These are phyloP conservation scores for Fusarium denticulatum DNA, from an alignment of 2,329 filamentous ascomycete species.

Conservation along the genomic window DNA sequence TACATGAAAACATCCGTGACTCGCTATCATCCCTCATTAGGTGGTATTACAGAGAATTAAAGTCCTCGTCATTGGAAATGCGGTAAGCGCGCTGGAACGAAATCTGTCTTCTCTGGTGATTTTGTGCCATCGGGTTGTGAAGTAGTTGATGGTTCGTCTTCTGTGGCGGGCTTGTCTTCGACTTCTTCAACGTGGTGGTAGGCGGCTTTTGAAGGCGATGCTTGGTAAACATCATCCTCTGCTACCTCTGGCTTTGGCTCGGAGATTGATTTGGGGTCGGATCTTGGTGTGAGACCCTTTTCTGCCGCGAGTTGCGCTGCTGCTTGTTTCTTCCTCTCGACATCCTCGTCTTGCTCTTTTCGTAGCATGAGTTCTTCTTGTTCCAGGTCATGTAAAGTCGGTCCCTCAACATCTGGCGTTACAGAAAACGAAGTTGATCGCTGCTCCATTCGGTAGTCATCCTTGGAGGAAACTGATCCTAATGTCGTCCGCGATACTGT, in stretches of 20 bases:
- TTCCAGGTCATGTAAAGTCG: slow-evolving; percentile 62
- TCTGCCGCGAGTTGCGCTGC: slow-evolving; percentile 62
- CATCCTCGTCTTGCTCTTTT: slow-evolving; percentile 62
- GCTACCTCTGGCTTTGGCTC: slow-evolving; percentile 45
- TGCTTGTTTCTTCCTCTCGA: slow-evolving; percentile 63
- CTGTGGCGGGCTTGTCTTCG: neutral
- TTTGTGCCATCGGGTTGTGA: slow-evolving; percentile 9
- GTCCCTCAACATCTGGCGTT: slow-evolving; percentile 52
- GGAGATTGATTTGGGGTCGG: slow-evolving; percentile 5
- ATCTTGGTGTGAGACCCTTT: slow-evolving; percentile 54
- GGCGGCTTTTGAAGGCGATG: slow-evolving; percentile 13
- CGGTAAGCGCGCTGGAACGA: slow-evolving; percentile 69
- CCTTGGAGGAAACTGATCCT: slow-evolving; percentile 53
- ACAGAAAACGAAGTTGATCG: slow-evolving; percentile 44
- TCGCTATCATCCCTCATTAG: slow-evolving; percentile 19
- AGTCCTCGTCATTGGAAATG: slow-evolving; percentile 57
- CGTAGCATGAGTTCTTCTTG: slow-evolving; percentile 63
- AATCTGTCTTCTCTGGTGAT: slow-evolving; percentile 46
- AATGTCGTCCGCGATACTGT: slow-evolving; percentile 69
- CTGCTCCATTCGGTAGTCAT: slow-evolving; percentile 44
- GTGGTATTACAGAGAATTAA: slow-evolving; percentile 25
- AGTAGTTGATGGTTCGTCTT: slow-evolving; percentile 33
- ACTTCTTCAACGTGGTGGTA: slow-evolving; percentile 22
- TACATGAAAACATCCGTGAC: slow-evolving; percentile 33
- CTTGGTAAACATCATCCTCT: slow-evolving; percentile 47